phyloP scores from a whole-genome alignment of 257 asterid genomes.

The Penstemon eatonii region DNA sequence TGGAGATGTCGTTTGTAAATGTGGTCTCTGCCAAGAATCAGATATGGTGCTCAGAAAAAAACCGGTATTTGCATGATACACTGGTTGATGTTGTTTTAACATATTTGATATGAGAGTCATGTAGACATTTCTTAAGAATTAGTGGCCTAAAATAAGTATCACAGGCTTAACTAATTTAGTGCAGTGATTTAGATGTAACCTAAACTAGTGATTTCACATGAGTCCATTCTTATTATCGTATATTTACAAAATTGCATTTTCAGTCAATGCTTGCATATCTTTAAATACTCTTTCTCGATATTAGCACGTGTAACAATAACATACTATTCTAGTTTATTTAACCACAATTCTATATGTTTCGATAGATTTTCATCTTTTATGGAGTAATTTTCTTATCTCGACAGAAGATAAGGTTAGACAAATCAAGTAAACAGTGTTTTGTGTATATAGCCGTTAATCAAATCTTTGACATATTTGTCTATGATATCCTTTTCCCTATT shows the following conservation, averaged over 20 bases:
- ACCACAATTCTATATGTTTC: not conserved
- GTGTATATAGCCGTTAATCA: slow-evolving; percentile 3
- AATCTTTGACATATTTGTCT: slow-evolving; percentile 5
- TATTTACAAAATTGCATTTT: slow-evolving; percentile 4
- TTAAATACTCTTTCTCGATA: not conserved
- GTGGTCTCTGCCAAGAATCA: slow-evolving; percentile 73
- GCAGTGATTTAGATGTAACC: not conserved
- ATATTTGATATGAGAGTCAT: slow-evolving; percentile 8
- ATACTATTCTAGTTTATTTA: not conserved
- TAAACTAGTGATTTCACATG: not conserved
- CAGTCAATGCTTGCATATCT: not conserved
- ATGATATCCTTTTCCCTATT: slow-evolving; percentile 14
- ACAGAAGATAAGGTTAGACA: not conserved
- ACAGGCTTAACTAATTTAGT: slow-evolving; percentile 18
- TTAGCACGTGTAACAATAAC: not conserved
- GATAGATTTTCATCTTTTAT: not conserved
- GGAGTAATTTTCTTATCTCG: not conserved
- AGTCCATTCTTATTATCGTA: slow-evolving; percentile 11
- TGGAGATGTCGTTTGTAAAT: slow-evolving; percentile 75
- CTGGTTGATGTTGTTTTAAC: slow-evolving; percentile 21
- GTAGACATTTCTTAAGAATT: slow-evolving; percentile 5
- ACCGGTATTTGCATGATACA: slow-evolving; percentile 58
- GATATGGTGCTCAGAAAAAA: slow-evolving; percentile 87
- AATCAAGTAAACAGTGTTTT: not conserved
- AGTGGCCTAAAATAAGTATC: slow-evolving; percentile 15